Conservation (phyloP, 352 stramenopile species). For the Phytophthora gonapodyides region DNA sequence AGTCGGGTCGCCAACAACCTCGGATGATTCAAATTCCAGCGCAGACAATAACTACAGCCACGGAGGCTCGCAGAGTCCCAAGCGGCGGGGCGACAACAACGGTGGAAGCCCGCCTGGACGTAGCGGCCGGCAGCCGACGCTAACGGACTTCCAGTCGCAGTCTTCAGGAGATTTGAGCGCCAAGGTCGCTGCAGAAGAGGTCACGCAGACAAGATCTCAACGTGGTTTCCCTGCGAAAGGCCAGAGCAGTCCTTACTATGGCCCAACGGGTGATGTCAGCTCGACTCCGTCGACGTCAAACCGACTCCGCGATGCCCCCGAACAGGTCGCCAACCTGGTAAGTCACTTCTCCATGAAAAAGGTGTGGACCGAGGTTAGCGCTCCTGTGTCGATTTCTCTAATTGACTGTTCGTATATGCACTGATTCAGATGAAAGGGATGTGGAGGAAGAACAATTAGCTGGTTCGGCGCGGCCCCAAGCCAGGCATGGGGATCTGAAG, state of each 20-base stretch:
- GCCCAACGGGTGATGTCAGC: conserved; percentile 33
- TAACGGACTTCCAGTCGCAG: conserved; percentile 50
- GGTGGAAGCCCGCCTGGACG: conserved; percentile 49
- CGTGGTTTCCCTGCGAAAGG: conserved; percentile 47
- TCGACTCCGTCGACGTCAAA: conserved; percentile 37
- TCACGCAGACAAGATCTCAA: conserved; percentile 37
- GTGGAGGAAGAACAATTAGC: conserved; percentile 83
- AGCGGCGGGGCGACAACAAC: conserved; percentile 45
- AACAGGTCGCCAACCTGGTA: conserved; percentile 62
- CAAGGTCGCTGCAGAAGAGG: conserved; percentile 41
- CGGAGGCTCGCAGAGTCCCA: conserved; percentile 37
- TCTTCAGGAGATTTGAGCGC: conserved; percentile 44
- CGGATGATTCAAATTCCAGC: conserved; percentile 78
- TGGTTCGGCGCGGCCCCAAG: conserved; percentile 8
- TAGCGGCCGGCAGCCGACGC: conserved; percentile 24
- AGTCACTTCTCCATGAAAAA: conserved; percentile 26
- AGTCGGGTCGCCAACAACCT: conserved; percentile 70
- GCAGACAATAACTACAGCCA: conserved; percentile 73
- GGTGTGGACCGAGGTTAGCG: conserved; percentile 13
- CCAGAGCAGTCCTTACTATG: conserved; percentile 48
- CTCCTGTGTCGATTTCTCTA: conserved; percentile 6
- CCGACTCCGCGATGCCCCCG: conserved; percentile 43
- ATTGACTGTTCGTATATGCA: conserved; percentile 13
- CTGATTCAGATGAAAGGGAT: conserved; percentile 72
- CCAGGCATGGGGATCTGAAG: conserved; percentile 17